Evolutionary conservation across 1,139 yeast species (phyloP), one percentile per base, ranked within the genome.

Genomic region (Blastobotrys raffinosifermentans): DNA sequence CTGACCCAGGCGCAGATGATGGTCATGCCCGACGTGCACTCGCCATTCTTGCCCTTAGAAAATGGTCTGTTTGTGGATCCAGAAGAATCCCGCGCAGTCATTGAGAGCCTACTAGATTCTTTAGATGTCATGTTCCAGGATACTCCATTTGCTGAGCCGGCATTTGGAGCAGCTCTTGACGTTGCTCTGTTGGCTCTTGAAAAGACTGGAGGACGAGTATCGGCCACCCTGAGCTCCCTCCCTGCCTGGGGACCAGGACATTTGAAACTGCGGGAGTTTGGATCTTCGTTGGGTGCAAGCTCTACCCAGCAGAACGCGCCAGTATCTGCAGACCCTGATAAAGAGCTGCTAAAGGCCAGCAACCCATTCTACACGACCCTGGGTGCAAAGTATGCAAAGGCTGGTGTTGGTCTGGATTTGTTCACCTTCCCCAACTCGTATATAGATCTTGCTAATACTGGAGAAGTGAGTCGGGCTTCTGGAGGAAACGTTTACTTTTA

Each of bases 191-290:
- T 75, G 46, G 79, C 89, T n/a, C 66, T 89, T 30, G 71, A 71
- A 26, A 80, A 81, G 0, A 54, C 58, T 2, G 74, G 74, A 8
- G 96, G 96, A 48, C 85, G 89, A 50, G 78, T 89, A 26, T 73
- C 83, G 14, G 72, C 85, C 0, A 60, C 84, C 3, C 64, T 89
- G 35, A 70, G 86, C 2, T 66, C 78, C 1, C 61, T 87, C 26
- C 96, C 98, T 6, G 73, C 86, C 1, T 72, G 79, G 72, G 96
- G 96, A 0, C 84, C 91, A 0, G 97, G 97, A 2, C 68, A 73
- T n/a, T 68, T 89, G 34, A 66, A 68, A 14, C 67, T 73, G 41
- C 78, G 84, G 17, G 67, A 65, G 19, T 45, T 41, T 14, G 31
- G 26, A 16, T 34, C 20, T 21, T 13, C 33, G 10, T 27, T 26